Conservation (phyloP, 805 yeast genomes). For the Starmera caribaea region DNA sequence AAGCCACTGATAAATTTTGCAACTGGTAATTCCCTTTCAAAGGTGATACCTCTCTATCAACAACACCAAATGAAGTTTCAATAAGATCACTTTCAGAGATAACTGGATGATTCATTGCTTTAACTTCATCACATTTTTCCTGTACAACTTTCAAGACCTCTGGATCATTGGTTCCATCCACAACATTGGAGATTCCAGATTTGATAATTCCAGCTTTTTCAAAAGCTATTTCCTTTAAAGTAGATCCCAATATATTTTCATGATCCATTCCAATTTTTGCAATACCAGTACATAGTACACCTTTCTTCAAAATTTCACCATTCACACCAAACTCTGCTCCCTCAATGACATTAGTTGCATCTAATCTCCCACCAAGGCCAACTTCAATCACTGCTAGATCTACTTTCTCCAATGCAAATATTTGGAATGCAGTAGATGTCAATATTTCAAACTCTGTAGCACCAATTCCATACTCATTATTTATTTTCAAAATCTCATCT, state of each 20-base stretch:
- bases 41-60: slow-evolving; percentile 34
- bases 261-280: slow-evolving; percentile 87
- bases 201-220: slow-evolving; percentile 88
- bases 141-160: slow-evolving; percentile 40
- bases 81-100: slow-evolving; percentile 12
- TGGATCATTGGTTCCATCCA: slow-evolving; percentile 56
- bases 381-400: slow-evolving; percentile 85
- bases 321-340: slow-evolving; percentile 11
- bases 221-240: slow-evolving; percentile 53
- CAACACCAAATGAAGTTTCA: slow-evolving; percentile 20
- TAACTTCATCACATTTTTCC: slow-evolving; percentile 23
- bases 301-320: slow-evolving; percentile 9
- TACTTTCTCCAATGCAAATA: slow-evolving; percentile 51
- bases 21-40: slow-evolving; percentile 66
- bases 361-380: slow-evolving; percentile 85
- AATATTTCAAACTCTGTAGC: slow-evolving; percentile 86
- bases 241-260: slow-evolving; percentile 62
- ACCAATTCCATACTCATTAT: slow-evolving; percentile 33
- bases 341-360: slow-evolving; percentile 74
- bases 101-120: slow-evolving; percentile 20
- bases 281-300: slow-evolving; percentile 59
- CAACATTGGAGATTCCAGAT: slow-evolving; percentile 41
- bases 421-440: slow-evolving; percentile 77
- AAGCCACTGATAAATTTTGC: slow-evolving; percentile 60
- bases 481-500: slow-evolving; percentile 28